These are phyloP conservation scores for Chernovozyma sophiae-reginae DNA, from an alignment of 1,139 yeast genomes.

Conservation along the genomic window DNA sequence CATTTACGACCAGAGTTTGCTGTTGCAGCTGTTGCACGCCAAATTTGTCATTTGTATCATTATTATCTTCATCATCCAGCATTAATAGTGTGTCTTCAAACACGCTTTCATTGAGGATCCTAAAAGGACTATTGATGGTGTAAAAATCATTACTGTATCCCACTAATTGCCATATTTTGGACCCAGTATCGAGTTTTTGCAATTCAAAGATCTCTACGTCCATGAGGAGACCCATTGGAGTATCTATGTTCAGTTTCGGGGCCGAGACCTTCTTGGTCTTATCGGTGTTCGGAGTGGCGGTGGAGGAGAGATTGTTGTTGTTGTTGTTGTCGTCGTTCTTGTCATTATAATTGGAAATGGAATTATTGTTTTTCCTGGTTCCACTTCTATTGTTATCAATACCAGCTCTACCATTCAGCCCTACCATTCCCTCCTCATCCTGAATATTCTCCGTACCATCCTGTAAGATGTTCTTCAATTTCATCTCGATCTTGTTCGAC, in stretches of 20 bases:
- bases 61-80: neutral
- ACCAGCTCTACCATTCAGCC: neutral
- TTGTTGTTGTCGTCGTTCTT: neutral
- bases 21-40: neutral
- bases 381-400: too few relatives aligned
- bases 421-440: neutral
- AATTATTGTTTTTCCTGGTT: too few relatives aligned
- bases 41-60: neutral
- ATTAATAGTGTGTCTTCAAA: conserved; percentile 1
- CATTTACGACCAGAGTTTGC: too few relatives aligned
- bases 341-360: too few relatives aligned
- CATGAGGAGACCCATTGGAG: neutral
- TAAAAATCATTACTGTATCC: conserved; percentile 57
- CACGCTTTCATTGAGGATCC: conserved; percentile 15
- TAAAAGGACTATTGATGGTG: conserved; percentile 34
- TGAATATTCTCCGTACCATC: neutral
- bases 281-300: too few relatives aligned
- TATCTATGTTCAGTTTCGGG: too few relatives aligned
- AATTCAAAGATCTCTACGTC: conserved; percentile 70
- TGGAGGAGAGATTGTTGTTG: neutral
- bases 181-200: conserved; percentile 48
- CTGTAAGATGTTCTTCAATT: conserved; percentile 7
- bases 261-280: too few relatives aligned
- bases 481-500: conserved; percentile 43
- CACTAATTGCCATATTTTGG: conserved; percentile 56